Evolutionary conservation across 257 asterid species (phyloP).

Genomic region (Solanum rostratum): DNA sequence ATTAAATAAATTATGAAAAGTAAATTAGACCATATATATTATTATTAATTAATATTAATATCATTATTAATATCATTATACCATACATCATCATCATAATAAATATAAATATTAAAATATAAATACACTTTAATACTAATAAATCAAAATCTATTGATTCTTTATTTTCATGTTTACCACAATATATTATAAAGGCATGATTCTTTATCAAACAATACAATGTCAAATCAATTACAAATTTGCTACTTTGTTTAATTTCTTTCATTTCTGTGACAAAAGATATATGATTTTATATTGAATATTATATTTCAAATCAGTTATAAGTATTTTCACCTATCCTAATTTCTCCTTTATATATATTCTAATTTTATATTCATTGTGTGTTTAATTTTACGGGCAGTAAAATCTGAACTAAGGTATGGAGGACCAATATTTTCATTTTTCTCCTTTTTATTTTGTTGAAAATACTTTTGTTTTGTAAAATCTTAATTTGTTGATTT

Average conservation of each 20-base stretch:
- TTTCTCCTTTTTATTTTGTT: not conserved
- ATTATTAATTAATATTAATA: no score
- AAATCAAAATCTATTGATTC: not conserved
- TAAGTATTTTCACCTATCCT: not conserved
- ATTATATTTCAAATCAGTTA: not conserved
- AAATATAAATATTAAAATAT: no score
- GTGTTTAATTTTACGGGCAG: no score
- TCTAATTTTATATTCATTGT: no score
- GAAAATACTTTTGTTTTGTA: not conserved
- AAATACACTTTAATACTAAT: no score
- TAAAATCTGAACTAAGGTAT: not conserved
- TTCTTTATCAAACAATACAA: no score
- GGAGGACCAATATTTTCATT: not conserved
- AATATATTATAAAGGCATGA: not conserved
- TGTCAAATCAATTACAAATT: not conserved
- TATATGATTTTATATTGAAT: no score
- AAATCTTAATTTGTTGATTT: not conserved
- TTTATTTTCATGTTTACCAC: not conserved
- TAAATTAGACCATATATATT: no score
- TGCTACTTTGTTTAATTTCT: not conserved
- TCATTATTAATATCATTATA: no score
- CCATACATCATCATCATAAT: no score
- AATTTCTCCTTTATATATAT: not conserved
- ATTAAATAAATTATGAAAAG: no score
- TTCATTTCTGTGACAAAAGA: not conserved